Evolutionary conservation across 352 stramenopile species (phyloP), one percentile per base, ranked within the genome.

Genomic region (Globisporangium takayamanum): DNA sequence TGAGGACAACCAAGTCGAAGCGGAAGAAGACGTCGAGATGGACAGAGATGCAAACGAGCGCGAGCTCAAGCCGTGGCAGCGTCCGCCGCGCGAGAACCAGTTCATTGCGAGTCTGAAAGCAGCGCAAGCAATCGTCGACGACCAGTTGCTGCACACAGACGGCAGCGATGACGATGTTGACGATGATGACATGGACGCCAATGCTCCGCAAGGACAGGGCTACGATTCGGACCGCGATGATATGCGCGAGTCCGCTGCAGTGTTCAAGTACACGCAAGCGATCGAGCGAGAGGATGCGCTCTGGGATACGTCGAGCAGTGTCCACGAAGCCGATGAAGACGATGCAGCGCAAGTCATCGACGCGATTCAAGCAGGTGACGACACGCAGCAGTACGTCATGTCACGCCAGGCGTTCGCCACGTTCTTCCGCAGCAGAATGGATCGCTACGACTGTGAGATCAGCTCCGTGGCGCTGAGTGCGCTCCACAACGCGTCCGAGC

Each of bases 211-310:
- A 37, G 83, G 83, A 5, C 83, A 94, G 57, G 85, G 81, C 2
- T 87, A 93, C 50, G 74, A 69, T 20, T 94, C 85, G 26, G 85
- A 92, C 55, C 84, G 69, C 39, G 80, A 91, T 41, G 68, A 73
- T n/a, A 56, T 59, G 25, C 59, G 68, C 15, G 68, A 84, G 28
- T 62, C 67, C 0, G 41, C 51, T 3, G 70, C 60, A 25, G n/a
- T 72, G 20, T n/a, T 55, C n/a, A 53, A 36, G 39, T 68, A 73
- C 60, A 55, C 62, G 47, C 25, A 42, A 39, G 33, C 20, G 3
- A 68, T 39, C 18, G 15, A 56, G 20, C 10, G 66, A 12, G 80
- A 92, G 64, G 78, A 92, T 50, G 50, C 56, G 2, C 59, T 75
- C 26, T 94, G 84, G 84, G 64, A 61, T n/a, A 55, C 53, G 10